Base-by-base conservation (phyloP, 108 stramenopile genomes). In the Discostella pseudostelligera region DNA sequence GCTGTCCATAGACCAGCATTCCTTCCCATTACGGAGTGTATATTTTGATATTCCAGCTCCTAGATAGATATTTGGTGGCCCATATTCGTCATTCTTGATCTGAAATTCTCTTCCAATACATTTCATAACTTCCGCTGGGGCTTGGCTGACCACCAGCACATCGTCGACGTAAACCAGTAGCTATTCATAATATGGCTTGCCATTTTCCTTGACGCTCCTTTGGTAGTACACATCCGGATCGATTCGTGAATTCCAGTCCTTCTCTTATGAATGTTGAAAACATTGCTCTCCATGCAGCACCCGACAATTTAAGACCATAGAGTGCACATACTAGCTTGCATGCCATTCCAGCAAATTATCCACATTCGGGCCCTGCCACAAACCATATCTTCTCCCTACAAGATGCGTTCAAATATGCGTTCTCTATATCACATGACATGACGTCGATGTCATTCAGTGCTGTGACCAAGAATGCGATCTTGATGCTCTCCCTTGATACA, bases 401-500 rank as follows among this genome's bases (percentile, higher is more conserved):
- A 12, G 68, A 58, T 20, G 79, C 80, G 62, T 70, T 78, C 16
- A 84, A 45, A 29, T 84, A 84, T 13, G 76, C 83, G 56, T 76
- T 76, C 12, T 46, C 54, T 11, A 81, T 66, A 45, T 81, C 80
- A 11, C 67, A 72, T 11, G 67, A 21, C 29, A 70, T 9, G 12
- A 84, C 46, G 37, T 81, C 83, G 12, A 80, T 51, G 44, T 74
- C 69, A 48, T 84, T 80, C 39, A 79, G 51, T 11, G 80, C 83
- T 0, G 80, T 80, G 57, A 70, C 8, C 3, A 70, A 21, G 26
- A 84, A 70, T 8, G 81, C 81, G 37, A 82, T 59, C 12, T 67
- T 56, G 0, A 83, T 69, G 19, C 57, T 76, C 0, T 83, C 78
- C n/a, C 70, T 51, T 2, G 66, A 65, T 0, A 79, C 78, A 9